Base-by-base conservation (phyloP, 2,329 filamentous ascomycete genomes). In the Beauveria sp. region DNA sequence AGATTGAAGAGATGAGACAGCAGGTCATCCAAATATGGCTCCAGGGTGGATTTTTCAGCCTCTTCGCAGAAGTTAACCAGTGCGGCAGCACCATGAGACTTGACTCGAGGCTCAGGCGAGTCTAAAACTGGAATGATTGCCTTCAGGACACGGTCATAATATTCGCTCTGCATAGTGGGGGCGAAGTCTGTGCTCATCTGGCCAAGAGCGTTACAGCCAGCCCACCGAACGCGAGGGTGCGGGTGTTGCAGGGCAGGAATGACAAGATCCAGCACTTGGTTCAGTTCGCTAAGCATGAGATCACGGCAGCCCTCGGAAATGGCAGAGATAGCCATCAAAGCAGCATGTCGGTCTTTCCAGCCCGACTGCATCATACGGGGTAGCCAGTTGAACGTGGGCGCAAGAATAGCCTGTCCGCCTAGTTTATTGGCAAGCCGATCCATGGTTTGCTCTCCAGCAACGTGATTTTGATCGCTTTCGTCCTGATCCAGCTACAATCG, bases 141-240 rank as follows among this genome's bases (percentile, higher is more conserved):
- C 67, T 87, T 91, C 57, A 99, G 82, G 18, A 99, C 90, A 50
- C 87, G 82, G 65, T 90, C 85, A 74, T 96, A 95, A 74, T 96
- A 96, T 69, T 96, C 95, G 67, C 91, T 89, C 75, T 99, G 95
- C 93, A 99, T 98, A 12, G 90, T 96, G 14, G 93, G 93, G 14
- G 96, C 93, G 74, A 99, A 99, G 72, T 99, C 95, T 38, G 95
- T 99, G 78, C 93, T 98, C 95, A 99, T 99, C 75, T 99, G 95
- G 30, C 95, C 95, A n/a, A 99, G 83, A 47, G 95, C 95, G 71
- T 99, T 98, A 79, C 95, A 99, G 40, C 93, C 95, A 58, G 95
- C 95, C 87, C 96, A 99, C 69, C 93, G 88, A 60, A 99, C 95
- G 71, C 95, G 90, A 46, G 95, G 90, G 71, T 99, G 95, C 45